A percentile compares a stretch with the other conserved stretches of the same genome.
Evolutionary conservation across 495 filamentous ascomycete genomes (phyloP).

Genomic region (Hypoxylon cercidicola): DNA sequence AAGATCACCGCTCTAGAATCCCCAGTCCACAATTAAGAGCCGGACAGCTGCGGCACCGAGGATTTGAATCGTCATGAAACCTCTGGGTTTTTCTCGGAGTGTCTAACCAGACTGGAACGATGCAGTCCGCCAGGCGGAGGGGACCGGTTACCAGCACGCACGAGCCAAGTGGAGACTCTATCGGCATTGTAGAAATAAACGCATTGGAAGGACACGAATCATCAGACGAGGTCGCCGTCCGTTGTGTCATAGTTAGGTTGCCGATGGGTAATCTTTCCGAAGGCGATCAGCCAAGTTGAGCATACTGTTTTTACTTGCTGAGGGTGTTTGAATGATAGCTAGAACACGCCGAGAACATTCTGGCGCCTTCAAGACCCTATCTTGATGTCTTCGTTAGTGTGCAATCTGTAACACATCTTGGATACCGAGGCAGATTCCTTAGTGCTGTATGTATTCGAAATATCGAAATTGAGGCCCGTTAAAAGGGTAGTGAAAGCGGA

Average conservation of each 20-base stretch:
- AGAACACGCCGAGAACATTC: conserved; percentile 20
- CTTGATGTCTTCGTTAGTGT: too few species aligned
- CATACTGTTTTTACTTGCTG: not conserved
- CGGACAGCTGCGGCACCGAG: conserved; percentile 13
- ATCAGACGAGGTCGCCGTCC: not conserved
- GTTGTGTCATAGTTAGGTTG: conserved; percentile 1
- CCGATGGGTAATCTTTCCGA: conserved; percentile 15
- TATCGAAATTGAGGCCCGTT: too few species aligned
- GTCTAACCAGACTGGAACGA: conserved; percentile 14
- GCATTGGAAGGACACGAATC: not conserved
- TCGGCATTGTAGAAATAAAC: not conserved
- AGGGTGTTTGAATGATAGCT: conserved; percentile 7
- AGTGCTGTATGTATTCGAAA: too few species aligned
- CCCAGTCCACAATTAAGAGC: conserved; percentile 9
- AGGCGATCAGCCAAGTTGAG: conserved; percentile 1
- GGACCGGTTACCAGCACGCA: not conserved
- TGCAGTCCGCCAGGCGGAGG: not conserved
- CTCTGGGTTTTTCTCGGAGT: conserved; percentile 5
- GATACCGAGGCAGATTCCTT: not conserved
- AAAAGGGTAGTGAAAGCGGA: too few species aligned
- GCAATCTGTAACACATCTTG: not conserved
- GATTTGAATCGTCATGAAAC: conserved; percentile 19
- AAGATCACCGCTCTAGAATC: not conserved
- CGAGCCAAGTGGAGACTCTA: conserved; percentile 3
- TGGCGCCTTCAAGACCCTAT: not conserved